Evolutionary conservation across 495 filamentous ascomycete genomes (phyloP), one percentile per base, ranked within the genome.

Genomic region (Neurospora cerealis): DNA sequence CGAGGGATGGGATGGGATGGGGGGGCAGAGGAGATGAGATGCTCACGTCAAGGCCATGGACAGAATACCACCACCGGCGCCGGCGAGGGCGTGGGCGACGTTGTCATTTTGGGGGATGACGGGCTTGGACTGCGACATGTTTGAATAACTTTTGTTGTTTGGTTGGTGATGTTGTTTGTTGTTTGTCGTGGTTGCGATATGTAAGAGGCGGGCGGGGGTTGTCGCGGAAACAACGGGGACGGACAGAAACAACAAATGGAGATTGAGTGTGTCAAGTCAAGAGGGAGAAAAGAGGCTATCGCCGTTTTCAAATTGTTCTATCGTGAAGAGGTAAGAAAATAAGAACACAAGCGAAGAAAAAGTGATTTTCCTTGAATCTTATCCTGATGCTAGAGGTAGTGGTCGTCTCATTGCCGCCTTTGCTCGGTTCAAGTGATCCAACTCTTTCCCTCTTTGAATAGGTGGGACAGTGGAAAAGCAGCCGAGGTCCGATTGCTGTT

Each of bases 11-110:
- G 46, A 44, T 15, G 69, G 24, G 24, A 28, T 28, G 24, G 39
- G 62, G 24, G 39, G 62, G 39, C 69, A 41, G 72, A 38, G 62
- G 41, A 73, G 6, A 75, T 73, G 73, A 70, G 46, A 70, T 69
- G 77, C 87, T 36, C 86, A 97, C 90, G 96, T 98, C 80, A 99
- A 82, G 74, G 93, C 88, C 95, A 98, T 98, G 44, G 96, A 97
- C 24, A 98, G 86, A 38, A 98, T 89, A 40, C 96, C 96, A 74
- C 96, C 96, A 73, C 96, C 93, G 46, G 93, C 93, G 71, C 94
- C 94, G 60, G 93, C 91, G 73, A 97, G 86, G 71, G 93, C 92
- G 83, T 97, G 93, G 70, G 95, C 92, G 79, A 97, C 91, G 82
- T 97, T 96, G 84, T 97, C 93, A 78, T 92, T 93, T 79, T 95